Base-by-base conservation (phyloP, 331 rosid species). In the Dryas integrifolia region DNA sequence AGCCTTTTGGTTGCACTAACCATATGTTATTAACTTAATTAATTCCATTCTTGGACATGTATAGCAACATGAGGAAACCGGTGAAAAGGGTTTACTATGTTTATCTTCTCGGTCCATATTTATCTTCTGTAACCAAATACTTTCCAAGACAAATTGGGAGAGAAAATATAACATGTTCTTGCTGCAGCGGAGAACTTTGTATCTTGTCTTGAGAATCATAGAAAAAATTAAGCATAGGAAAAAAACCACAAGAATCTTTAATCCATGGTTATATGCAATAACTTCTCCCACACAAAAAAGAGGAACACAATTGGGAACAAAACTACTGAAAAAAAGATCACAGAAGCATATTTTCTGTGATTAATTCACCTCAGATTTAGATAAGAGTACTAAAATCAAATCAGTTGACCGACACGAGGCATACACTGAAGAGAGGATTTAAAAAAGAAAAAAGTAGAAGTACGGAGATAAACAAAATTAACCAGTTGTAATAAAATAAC, bases 401-500 rank as follows among this genome's bases (percentile, higher is more conserved):
- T 8, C 24, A 2, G 15, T 7, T 1, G 24, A 43, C 41, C 4
- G 15, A 58, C 45, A 38, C 26, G 61, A 10, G 50, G 21, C 9
- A 9, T 53, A 44, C 76, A 73, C 62, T 49, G 15, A 40, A 72
- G 68, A 41, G 74, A 38, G 46, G 63, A 67, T 30, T 18, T 6
- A 44, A 39, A 35, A 18, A 47, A 39, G 9, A 24, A 41, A 2
- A 48, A 68, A 48, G 4, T 14, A 52, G 9, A 49, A 67, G 38
- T 26, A 10, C 56, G 70, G 47, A 76, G 72, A 44, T n/a, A 14
- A 59, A 51, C 44, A 68, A 59, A 76, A 62, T 77, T 21, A 75
- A 72, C 66, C 51, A 46, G 13, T 15, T 45, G 38, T 47, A 26
- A 41, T 4, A 13, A 56, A 12, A 35, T 8, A 46, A n/a, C 51